Evolutionary conservation across 1,139 yeast species (phyloP).

Genomic region (Pichia sp.): DNA sequence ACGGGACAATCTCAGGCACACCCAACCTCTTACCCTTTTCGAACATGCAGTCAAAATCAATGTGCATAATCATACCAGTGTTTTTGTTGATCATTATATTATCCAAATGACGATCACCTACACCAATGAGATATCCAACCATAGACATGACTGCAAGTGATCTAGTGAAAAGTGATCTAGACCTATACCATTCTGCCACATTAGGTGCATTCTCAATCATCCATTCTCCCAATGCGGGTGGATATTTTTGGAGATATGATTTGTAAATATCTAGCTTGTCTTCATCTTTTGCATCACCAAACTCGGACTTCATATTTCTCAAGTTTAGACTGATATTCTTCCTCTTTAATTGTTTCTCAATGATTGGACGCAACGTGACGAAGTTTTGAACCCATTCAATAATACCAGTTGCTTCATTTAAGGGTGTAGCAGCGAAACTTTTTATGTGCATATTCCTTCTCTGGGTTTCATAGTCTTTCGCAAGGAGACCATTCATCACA

Average conservation of each 20-base stretch:
- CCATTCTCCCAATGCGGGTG: conserved; percentile 84
- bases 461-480: conserved; percentile 62
- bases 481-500: conserved; percentile 69
- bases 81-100: conserved; percentile 70
- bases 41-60: conserved; percentile 93
- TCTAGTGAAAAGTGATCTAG: conserved; percentile 66
- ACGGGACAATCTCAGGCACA: conserved; percentile 91
- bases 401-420: conserved; percentile 81
- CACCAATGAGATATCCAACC: conserved; percentile 83
- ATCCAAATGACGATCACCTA: conserved; percentile 96
- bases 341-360: conserved; percentile 26
- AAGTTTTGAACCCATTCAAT: conserved; percentile 92
- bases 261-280: conserved; percentile 26
- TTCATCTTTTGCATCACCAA: conserved; percentile 29
- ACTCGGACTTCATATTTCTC: conserved; percentile 8
- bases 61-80: conserved; percentile 80
- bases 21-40: conserved; percentile 64
- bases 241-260: conserved; percentile 36
- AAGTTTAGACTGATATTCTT: conserved; percentile 5
- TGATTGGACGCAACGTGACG: conserved; percentile 66
- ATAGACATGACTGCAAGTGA: conserved; percentile 96
- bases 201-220: conserved; percentile 84
- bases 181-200: conserved; percentile 80
- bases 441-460: conserved; percentile 64
- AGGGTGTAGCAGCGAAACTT: conserved; percentile 84